phyloP scores from a whole-genome alignment of 1,284 basidiomycete genomes.

The Moniliophthora roreri region DNA sequence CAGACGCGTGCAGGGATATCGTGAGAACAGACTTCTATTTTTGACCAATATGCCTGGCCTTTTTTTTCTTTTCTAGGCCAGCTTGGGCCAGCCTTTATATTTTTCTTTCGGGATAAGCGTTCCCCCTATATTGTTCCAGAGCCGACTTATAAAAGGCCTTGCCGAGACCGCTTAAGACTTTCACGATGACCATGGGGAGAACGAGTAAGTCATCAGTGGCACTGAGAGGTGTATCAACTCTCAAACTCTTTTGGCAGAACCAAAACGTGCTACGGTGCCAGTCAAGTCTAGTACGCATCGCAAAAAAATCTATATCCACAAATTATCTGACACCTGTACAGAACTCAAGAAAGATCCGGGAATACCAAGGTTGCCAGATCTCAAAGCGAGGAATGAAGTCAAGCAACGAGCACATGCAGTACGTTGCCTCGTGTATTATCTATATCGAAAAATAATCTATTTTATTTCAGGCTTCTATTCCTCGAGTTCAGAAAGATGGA shows the following conservation, averaged over 20 bases:
- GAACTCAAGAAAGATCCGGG: constrained; percentile 84
- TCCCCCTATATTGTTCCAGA: neutral
- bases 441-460: neutral
- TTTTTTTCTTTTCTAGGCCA: neutral
- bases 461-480: constrained; percentile 11
- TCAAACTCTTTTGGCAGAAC: constrained; percentile 31
- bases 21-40: neutral
- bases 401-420: constrained; percentile 45
- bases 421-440: constrained; percentile 18
- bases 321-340: constrained; percentile 24
- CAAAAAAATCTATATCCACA: neutral
- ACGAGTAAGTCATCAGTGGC: constrained; percentile 44
- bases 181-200: constrained; percentile 47
- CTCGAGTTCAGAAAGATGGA: constrained; percentile 35
- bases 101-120: neutral
- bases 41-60: neutral
- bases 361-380: constrained; percentile 70
- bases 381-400: constrained; percentile 61
- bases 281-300: constrained; percentile 51
- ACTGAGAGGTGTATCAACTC: constrained; percentile 7
- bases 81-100: neutral
- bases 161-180: neutral
- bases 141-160: neutral
- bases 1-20: neutral
- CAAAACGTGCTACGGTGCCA: constrained; percentile 46